phyloP scores from a whole-genome alignment of 805 yeast genomes.

The Teunomyces gatunensis region DNA sequence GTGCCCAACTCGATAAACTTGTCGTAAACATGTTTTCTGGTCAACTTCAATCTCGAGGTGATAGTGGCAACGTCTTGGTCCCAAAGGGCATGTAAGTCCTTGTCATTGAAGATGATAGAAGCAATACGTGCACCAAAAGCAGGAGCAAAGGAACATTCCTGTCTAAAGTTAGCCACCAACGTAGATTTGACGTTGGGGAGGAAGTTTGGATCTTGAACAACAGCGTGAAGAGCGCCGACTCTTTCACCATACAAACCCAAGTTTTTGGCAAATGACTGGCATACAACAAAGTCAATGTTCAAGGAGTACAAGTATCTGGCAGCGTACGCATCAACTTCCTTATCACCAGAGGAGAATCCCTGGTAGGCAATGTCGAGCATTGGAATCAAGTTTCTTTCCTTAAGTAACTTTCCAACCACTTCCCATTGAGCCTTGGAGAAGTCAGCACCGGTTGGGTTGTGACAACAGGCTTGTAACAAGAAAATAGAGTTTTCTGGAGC shows the following conservation, averaged over 20 bases:
- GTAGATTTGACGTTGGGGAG: conserved; percentile 19
- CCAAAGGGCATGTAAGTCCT: conserved; percentile 30
- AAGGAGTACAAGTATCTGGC: conserved; percentile 31
- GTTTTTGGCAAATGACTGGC: conserved; percentile 42
- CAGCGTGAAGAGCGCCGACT: conserved; percentile 37
- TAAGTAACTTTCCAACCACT: conserved; percentile 24
- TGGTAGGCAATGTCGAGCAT: conserved; percentile 43
- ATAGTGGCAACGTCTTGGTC: conserved; percentile 31
- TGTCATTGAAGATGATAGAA: conserved; percentile 24
- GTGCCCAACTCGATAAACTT: conserved; percentile 33
- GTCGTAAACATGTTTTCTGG: conserved; percentile 28
- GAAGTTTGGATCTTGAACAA: conserved; percentile 16
- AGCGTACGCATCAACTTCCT: conserved; percentile 36
- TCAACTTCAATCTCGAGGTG: conserved; percentile 27
- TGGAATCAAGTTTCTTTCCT: conserved; percentile 24
- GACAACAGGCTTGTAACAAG: conserved; percentile 43
- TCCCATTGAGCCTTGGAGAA: conserved; percentile 36
- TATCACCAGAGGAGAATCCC: conserved; percentile 35
- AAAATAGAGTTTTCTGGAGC: conserved; percentile 35
- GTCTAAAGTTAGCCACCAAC: conserved; percentile 33
- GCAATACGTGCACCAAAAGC: conserved; percentile 47
- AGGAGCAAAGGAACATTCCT: conserved; percentile 46
- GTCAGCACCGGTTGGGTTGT: conserved; percentile 46
- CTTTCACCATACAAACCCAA: conserved; percentile 43
- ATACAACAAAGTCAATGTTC: conserved; percentile 25